Evolutionary conservation across 345 rosid genomes (phyloP), one percentile per base, ranked within the genome.

Genomic region (Heritiera fomes): DNA sequence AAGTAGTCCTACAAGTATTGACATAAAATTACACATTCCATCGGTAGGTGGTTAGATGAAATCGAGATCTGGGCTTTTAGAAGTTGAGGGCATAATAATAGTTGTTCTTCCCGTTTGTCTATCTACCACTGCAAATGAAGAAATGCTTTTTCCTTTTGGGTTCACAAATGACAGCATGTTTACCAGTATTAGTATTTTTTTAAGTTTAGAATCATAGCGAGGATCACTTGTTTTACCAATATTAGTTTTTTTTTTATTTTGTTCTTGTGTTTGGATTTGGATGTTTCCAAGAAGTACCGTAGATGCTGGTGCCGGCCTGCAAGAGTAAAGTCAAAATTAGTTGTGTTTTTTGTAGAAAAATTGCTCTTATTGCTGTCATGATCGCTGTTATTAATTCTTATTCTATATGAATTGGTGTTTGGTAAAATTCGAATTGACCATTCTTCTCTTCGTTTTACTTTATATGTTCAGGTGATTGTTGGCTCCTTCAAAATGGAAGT

Each of bases 401-500:
- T 73, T 32, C 63, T 43, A 23, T 76, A 60, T 67, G 46, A 56
- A 70, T 67, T 12, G 9, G 32, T 14, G 18, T 55, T 28, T 30
- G 10, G 11, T 43, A 45, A 7, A 7, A 43, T 7, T 15, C 66
- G 32, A 56, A 32, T 77, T 76, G 74, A 71, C 41, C 20, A 34
- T 34, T 34, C 38, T 34, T 71, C 45, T 55, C 32, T 62, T 59
- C 18, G 10, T 66, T 76, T 56, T 3, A 41, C 58, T 67, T 82
- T 73, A 55, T 74, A n/a, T 30, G 43, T 80, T 55, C 83, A 87
- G 91, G 79, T 73, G 64, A 9, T 78, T 46, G 17, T 9, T 2
- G 52, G 80, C 60, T 80, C 62, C 38, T 62, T 61, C 52, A 17
- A 81, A 77, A 92, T 96, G 98, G 97, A 94, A 80, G 90, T 89